phyloP scores from a whole-genome alignment of 768 basidiomycete genomes.

The Rhizopogon vinicolor region DNA sequence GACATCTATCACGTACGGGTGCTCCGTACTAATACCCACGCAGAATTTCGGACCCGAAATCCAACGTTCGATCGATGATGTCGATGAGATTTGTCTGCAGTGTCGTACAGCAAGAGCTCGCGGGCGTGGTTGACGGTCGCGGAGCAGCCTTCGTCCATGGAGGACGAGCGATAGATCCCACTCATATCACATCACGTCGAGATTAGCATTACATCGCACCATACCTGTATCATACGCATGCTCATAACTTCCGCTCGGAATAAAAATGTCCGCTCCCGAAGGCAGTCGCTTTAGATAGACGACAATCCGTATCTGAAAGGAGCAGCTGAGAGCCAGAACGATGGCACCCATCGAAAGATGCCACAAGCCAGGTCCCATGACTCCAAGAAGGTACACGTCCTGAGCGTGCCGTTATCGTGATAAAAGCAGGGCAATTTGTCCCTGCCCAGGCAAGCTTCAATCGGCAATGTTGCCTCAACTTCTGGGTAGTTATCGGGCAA shows the following conservation, averaged over 20 bases:
- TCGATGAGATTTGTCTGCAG: slow-evolving; percentile 67
- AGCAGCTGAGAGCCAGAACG: background rate
- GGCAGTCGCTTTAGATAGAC: background rate
- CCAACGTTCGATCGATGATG: slow-evolving; percentile 62
- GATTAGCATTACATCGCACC: slow-evolving; percentile 18
- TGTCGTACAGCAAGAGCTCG: slow-evolving; percentile 57
- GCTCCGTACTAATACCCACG: slow-evolving; percentile 1
- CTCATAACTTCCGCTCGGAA: slow-evolving; percentile 14
- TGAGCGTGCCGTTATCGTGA: slow-evolving; percentile 5
- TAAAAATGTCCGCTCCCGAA: slow-evolving; percentile 5
- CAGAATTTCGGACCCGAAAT: slow-evolving; percentile 69
- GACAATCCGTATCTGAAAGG: background rate
- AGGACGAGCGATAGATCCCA: background rate
- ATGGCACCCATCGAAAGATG: background rate
- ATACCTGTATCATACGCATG: slow-evolving; percentile 22
- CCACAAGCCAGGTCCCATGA: slow-evolving; percentile 1
- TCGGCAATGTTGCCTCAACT: background rate
- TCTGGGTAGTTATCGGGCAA: background rate
- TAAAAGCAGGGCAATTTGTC: background rate
- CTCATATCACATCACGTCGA: background rate
- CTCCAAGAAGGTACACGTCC: slow-evolving; percentile 2
- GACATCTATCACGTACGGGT: slow-evolving; percentile 19
- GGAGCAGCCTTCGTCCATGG: background rate
- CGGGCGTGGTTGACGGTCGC: slow-evolving; percentile 14
- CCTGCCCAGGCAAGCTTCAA: background rate